A percentile compares a stretch with the other conserved stretches of the same genome.
Conservation (phyloP, 176 grass and related monocot species). For the Musa beccarii region DNA sequence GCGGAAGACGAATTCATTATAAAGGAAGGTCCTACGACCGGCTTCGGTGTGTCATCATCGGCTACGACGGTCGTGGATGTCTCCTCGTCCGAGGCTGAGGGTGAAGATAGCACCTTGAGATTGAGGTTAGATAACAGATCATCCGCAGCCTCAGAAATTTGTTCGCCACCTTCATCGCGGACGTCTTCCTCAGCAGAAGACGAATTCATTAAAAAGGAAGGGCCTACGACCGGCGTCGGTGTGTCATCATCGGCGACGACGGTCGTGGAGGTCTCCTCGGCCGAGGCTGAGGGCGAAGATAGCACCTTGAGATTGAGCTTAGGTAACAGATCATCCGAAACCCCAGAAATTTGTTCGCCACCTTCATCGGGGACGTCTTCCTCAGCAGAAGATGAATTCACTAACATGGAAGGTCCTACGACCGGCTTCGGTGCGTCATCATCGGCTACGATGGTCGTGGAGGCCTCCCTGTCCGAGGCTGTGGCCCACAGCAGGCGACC, state of each 20-base stretch:
- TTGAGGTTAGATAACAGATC: neutral
- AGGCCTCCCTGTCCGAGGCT: neutral
- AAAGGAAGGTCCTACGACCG: neutral
- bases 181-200: neutral
- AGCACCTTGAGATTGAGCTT: neutral
- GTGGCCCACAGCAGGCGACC: neutral
- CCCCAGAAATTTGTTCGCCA: neutral
- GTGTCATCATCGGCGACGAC: neutral
- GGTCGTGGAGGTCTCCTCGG: neutral
- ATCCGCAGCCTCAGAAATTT: neutral
- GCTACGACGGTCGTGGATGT: neutral
- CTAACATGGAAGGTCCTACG: neutral
- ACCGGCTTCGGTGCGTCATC: neutral
- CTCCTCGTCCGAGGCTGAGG: neutral
- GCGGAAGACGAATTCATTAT: neutral
- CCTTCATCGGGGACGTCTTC: neutral
- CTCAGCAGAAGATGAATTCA: neutral
- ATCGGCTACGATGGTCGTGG: neutral
- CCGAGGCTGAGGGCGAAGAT: neutral
- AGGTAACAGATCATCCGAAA: neutral
- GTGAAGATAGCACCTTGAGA: neutral
- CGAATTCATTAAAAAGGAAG: neutral
- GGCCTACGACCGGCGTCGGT: neutral
- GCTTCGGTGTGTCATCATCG: neutral
- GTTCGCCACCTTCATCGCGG: neutral